phyloP scores from a whole-genome alignment of 371 early-diverging fungal genomes.

The Syncephalastrum sp. region DNA sequence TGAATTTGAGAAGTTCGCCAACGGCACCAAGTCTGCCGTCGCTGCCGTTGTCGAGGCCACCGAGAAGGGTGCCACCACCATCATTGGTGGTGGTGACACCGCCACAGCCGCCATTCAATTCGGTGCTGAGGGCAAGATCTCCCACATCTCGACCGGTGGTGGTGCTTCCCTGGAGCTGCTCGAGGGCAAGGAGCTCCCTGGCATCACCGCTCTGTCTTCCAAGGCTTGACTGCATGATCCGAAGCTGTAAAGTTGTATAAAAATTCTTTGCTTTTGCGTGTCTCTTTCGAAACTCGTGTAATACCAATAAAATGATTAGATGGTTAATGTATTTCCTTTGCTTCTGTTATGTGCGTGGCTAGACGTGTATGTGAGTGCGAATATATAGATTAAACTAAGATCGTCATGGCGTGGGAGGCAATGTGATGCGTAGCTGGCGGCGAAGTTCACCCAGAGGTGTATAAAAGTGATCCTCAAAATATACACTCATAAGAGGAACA shows the following conservation, averaged over 20 bases:
- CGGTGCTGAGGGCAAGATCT: constrained; percentile 82
- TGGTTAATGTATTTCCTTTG: no score
- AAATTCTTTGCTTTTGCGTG: no score
- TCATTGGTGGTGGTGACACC: constrained; percentile 94
- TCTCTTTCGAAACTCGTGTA: no score
- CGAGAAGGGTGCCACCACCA: constrained; percentile 68
- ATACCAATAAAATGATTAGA: no score
- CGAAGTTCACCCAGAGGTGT: constrained; percentile 69
- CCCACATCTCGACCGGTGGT: constrained; percentile 98
- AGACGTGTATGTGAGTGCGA: no score
- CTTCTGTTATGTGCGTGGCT: no score
- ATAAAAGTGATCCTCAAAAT: constrained; percentile 84
- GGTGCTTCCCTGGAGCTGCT: constrained; percentile 96
- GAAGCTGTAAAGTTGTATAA: no score
- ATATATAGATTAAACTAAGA: no score
- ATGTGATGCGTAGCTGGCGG: constrained; percentile 59
- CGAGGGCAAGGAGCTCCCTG: constrained; percentile 90
- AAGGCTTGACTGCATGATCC: constrained; percentile 23
- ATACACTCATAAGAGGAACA: constrained; percentile 80
- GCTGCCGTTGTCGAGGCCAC: constrained; percentile 88
- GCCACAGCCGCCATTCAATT: constrained; percentile 96
- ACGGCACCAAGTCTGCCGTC: constrained; percentile 85
- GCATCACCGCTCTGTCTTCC: constrained; percentile 85
- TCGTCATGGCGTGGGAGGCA: constrained; percentile 26
- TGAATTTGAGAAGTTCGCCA: constrained; percentile 93